Base-by-base conservation (phyloP, 1,284 basidiomycete genomes). In the Cutaneotrichosporon dermatis region DNA sequence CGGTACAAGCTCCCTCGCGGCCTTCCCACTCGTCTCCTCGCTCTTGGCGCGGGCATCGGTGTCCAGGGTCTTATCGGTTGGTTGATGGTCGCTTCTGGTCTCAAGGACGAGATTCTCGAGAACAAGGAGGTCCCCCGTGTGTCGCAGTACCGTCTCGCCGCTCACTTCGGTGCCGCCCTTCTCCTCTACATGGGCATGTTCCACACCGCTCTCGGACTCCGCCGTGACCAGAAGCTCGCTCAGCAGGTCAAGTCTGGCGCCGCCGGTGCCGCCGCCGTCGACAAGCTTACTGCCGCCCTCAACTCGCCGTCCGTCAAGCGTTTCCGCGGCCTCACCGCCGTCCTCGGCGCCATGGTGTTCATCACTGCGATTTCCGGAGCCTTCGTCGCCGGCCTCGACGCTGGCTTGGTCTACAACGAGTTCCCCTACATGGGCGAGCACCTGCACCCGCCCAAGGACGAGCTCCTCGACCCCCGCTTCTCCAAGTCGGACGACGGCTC, bases 51-150 rank as follows among this genome's bases (percentile, higher is more conserved):
- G 0, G 85, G 96, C 50, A 88, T 98, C 55, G 94, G 91, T 33
- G 86, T 86, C 39, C 79, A 99, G 76, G 96, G 96, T 44, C 84
- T 85, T 13, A 82, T 99, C 16, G 96, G 96, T 35, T 99, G 96
- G 96, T 96, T 96, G 82, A 99, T 99, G 96, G 96, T 99, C 62
- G 90, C 96, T 74, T 95, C 92, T 9, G 96, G 96, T 1, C 82
- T 99, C 10, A 89, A 92, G 68, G 85, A 91, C 59, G 83, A 88
- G 15, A 81, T 92, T 59, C 82, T 96, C 79, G 84, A 86, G 10
- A 88, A 83, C 15, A 89, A 90, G 12, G 86, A 87, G 11, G 87
- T 93, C 8, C 92, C 96, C 1, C 87, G 96, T 2, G 96, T 99
- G 13, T 94, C 90, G 40, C 96, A 99, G 76, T 99, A 99, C 79